Percentiles rank a stretch among this genome's conserved stretches.
Conservation (phyloP, 805 yeast species). For the Teunomyces tritomae region DNA sequence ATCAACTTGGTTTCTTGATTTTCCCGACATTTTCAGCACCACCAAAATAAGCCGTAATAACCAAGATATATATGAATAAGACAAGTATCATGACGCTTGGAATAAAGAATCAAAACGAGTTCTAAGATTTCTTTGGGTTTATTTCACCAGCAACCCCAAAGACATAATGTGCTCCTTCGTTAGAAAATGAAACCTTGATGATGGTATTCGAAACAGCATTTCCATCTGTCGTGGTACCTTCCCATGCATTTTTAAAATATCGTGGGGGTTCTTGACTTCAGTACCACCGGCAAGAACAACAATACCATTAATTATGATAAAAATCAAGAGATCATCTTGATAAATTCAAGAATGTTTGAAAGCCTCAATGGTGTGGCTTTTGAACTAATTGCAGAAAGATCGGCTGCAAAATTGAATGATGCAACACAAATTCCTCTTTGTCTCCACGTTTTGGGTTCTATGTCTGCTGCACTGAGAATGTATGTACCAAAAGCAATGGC, state of each 20-base stretch:
- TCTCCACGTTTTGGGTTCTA: conserved; percentile 28
- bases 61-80: conserved; percentile 29
- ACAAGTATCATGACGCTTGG: conserved; percentile 31
- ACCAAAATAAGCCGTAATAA: conserved; percentile 34
- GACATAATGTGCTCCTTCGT: conserved; percentile 40
- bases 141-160: conserved; percentile 36
- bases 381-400: conserved; percentile 22
- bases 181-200: conserved; percentile 43
- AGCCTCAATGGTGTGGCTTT: conserved; percentile 28
- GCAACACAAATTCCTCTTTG: conserved; percentile 36
- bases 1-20: conserved; percentile 30
- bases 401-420: conserved; percentile 22
- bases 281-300: conserved; percentile 38
- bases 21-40: conserved; percentile 16
- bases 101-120: conserved; percentile 23
- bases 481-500: conserved; percentile 39
- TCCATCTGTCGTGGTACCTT: conserved; percentile 41
- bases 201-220: conserved; percentile 43
- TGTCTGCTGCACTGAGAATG: conserved; percentile 31
- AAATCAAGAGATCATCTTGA: conserved; percentile 30
- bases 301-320: conserved; percentile 33
- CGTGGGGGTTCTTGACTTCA: conserved; percentile 27
- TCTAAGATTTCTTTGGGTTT: conserved; percentile 23
- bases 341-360: conserved; percentile 32
- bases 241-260: conserved; percentile 34